Evolutionary conservation across 2,329 filamentous ascomycete species (phyloP).

Genomic region (Penicillium sp.): DNA sequence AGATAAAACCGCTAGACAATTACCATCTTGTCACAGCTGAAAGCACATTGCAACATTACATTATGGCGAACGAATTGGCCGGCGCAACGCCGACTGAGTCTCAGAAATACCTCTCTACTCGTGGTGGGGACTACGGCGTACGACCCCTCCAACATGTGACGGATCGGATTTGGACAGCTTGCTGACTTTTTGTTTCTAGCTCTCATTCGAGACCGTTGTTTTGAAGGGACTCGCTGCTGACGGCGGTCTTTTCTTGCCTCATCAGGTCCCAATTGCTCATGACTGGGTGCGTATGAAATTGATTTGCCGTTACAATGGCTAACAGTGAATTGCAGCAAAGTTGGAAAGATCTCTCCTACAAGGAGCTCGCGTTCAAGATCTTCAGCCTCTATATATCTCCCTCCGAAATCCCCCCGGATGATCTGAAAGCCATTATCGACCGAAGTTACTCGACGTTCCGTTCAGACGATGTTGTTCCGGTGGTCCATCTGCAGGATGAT

Average conservation of each 20-base stretch:
- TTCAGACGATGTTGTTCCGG: slow-evolving; percentile 69
- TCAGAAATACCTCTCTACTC: slow-evolving; percentile 31
- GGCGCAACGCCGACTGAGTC: slow-evolving; percentile 18
- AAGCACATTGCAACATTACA: neutral
- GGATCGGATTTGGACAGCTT: neutral
- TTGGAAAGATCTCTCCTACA: slow-evolving; percentile 76
- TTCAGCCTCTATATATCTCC: slow-evolving; percentile 83
- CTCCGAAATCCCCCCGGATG: slow-evolving; percentile 72
- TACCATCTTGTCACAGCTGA: neutral
- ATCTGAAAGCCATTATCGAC: slow-evolving; percentile 78
- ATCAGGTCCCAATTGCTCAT: slow-evolving; percentile 66
- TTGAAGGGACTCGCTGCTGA: slow-evolving; percentile 83
- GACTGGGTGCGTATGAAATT: slow-evolving; percentile 47
- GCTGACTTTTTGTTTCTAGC: slow-evolving; percentile 18
- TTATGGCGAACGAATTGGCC: neutral
- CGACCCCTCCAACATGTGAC: neutral
- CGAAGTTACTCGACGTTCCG: slow-evolving; percentile 89
- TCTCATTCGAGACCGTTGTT: slow-evolving; percentile 88
- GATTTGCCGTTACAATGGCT: neutral
- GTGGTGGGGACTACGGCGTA: slow-evolving; percentile 30
- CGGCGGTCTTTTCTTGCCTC: slow-evolving; percentile 84
- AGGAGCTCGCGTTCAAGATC: slow-evolving; percentile 78
- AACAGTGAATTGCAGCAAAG: slow-evolving; percentile 34
- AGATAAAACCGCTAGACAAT: neutral
- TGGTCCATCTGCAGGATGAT: slow-evolving; percentile 68